Base-by-base conservation (phyloP, 2,329 filamentous ascomycete genomes). In the Colletotrichum tropicicola region DNA sequence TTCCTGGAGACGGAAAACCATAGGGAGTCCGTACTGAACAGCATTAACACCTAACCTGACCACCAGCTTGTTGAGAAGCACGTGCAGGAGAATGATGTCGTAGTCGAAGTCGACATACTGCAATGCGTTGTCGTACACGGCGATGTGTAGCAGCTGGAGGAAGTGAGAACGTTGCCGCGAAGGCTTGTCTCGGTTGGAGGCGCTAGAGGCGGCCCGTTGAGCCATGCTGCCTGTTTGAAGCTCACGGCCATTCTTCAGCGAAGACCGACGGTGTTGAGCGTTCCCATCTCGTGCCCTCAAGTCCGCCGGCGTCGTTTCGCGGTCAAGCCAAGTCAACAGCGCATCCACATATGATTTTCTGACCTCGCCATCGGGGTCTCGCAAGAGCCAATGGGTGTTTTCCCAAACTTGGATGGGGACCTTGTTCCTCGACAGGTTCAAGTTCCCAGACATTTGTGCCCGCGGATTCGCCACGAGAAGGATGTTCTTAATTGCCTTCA, bases 321-420 rank as follows among this genome's bases (percentile, higher is more conserved):
- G 82, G 60, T 91, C 88, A 55, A 98, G 83, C 94, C 95, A 99
- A 1, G 92, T 92, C 41, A 92, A 77, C 15, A 98, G 78, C 5
- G 93, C 92, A 75, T 97, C 93, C 6, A 90, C 88, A 70, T 98
- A 99, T 0, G 94, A 92, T 74, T 91, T 91, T 57, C 94, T 89
- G 32, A 98, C 94, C 30, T 88, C 85, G 30, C 88, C 88, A 71
- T 94, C 91, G 1, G 88, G 85, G 72, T 98, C 95, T 37, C 92
- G 89, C 19, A 98, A 81, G 45, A 98, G 87, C 92, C 93, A 97
- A 67, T 98, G 93, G 0, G 94, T 97, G n/a, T 93, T 93, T 77
- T 98, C 94, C 96, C 96, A 99, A 0, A 94, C 91, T 58, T 92
- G 87, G 8, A 97, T 84, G 0, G 92, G 90, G 1, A 97, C 92